A percentile compares a stretch with the other conserved stretches of the same genome.
phyloP scores from a whole-genome alignment of 2,329 filamentous ascomycete genomes.

The Colletotrichum kahawae region DNA sequence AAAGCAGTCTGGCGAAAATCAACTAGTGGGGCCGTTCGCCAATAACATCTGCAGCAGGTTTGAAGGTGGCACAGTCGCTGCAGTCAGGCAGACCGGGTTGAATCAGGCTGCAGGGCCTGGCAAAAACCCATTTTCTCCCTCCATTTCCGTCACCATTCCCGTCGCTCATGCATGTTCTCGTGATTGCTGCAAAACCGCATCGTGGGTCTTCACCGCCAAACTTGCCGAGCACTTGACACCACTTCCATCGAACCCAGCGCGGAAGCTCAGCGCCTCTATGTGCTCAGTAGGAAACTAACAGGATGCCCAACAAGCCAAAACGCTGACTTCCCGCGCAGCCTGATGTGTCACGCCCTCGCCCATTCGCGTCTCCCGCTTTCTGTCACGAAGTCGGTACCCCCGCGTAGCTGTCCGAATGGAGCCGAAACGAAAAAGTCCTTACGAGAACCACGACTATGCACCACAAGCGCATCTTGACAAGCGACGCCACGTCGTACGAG shows the following conservation, averaged over 20 bases:
- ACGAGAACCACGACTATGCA: background rate
- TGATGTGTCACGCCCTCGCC: background rate
- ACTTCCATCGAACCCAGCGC: background rate
- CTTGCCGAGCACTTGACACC: accelerated
- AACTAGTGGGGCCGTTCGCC: background rate
- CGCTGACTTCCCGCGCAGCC: background rate
- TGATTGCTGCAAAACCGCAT: background rate
- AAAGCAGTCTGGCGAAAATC: no score
- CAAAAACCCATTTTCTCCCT: background rate
- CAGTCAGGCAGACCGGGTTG: background rate
- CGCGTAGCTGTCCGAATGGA: accelerated
- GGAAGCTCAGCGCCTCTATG: background rate
- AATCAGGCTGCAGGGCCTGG: accelerated
- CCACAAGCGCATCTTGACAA: background rate
- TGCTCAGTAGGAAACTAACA: background rate
- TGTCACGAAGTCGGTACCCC: background rate
- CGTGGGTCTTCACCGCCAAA: background rate
- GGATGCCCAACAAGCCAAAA: background rate
- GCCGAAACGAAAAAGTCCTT: background rate
- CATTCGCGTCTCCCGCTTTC: background rate
- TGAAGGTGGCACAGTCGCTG: background rate
- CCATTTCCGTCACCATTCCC: accelerated
- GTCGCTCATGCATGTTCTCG: accelerated
- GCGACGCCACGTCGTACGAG: background rate
- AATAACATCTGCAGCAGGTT: background rate